Evolutionary conservation across 2,329 filamentous ascomycete genomes (phyloP), one percentile per base, ranked within the genome.

Genomic region (Aspergillus tubingensis): DNA sequence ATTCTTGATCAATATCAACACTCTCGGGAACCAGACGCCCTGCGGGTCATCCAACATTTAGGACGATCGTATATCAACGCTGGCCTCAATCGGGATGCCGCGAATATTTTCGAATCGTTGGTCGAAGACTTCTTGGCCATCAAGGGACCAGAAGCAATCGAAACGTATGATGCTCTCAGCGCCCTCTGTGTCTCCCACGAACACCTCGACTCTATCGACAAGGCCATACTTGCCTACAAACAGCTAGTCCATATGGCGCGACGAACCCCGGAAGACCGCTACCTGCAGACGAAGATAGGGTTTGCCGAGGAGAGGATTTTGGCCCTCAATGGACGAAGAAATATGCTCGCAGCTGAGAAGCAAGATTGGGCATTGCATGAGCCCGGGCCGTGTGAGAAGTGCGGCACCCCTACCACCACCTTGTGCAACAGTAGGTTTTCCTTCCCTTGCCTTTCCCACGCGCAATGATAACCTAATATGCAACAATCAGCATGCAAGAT

Each of bases 111-210:
- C 36, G 63, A 72, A 44, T 57, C 55, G 3, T 54, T 73, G 2
- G 64, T 72, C 15, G 70, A 73, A 19, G 70, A 72, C 19, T 70
- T 68, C 21, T 54, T 66, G n/a, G 62, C 60, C 8, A 62, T 66
- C 5, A 70, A 67, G 23, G 70, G 68, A 6, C 58, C 63, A 2
- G 67, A 72, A 49, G 69, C 69, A 3, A 56, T 64, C 1, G 71
- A 73, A 27, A 71, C 70, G 6, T 72, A 70, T 32, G 67, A 72
- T 55, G 70, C 71, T 1, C 66, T 73, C 10, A 73, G 70, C 47
- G 69, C 70, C 7, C 63, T 73, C 5, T 72, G 70, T 50, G 67
- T 72, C 4, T 68, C 68, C 7, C 59, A 64, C 11, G 70, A 73
- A 17, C 68, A 72, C 21, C 67, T 72, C 10, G 71, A 70, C 17